phyloP scores from a whole-genome alignment of 176 grass and related monocot genomes.

The Bromus sterilis region DNA sequence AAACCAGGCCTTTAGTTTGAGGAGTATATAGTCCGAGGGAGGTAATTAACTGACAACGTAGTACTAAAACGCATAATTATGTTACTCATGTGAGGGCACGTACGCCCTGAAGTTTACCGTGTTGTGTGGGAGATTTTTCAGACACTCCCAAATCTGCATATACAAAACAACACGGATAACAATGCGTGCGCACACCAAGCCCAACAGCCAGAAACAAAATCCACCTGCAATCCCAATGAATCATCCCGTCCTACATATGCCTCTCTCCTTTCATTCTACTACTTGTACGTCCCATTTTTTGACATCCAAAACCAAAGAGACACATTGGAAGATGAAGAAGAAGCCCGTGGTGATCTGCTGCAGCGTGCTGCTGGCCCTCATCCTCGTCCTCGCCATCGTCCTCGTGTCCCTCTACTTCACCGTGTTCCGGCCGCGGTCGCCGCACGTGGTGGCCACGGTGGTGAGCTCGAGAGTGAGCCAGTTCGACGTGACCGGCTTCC shows the following conservation, averaged over 20 bases:
- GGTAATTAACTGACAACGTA: background rate
- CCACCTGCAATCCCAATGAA: conserved; percentile 35
- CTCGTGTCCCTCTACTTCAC: conserved; percentile 56
- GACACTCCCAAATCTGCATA: background rate
- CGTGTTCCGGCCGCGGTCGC: conserved; percentile 49
- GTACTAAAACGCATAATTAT: background rate
- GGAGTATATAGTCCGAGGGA: background rate
- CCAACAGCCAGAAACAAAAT: background rate
- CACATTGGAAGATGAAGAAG: too few relatives aligned
- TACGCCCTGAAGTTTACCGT: background rate
- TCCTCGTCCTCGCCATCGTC: conserved; percentile 20
- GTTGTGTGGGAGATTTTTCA: background rate
- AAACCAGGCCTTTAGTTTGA: background rate
- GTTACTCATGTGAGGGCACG: background rate
- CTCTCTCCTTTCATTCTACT: background rate
- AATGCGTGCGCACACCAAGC: background rate
- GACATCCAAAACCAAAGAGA: background rate
- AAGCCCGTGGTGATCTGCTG: conserved; percentile 32
- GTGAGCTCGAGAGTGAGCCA: background rate
- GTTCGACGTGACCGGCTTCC: background rate
- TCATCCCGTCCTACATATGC: conserved; percentile 12
- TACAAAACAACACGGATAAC: conserved; percentile 3
- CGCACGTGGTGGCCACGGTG: conserved; percentile 20
- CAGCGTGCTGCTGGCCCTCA: background rate
- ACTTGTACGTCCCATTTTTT: background rate